Evolutionary conservation across 441 rosid genomes (phyloP).

Genomic region (Biscutella laevigata): DNA sequence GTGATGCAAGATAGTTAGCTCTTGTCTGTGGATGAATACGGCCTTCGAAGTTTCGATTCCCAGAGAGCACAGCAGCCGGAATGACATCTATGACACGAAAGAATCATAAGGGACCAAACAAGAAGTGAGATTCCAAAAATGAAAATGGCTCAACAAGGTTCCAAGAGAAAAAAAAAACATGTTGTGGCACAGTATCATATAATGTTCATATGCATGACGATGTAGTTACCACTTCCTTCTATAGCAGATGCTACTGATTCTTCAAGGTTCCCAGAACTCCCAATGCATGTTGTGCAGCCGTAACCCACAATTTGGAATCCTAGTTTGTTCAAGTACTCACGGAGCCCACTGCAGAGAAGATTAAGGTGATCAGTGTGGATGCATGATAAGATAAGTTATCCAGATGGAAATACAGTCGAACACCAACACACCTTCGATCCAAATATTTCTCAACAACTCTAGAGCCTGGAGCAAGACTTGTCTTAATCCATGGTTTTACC

Average conservation of each 20-base stretch:
- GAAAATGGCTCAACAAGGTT: neutral
- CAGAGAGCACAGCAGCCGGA: conserved; percentile 60
- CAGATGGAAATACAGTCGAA: neutral
- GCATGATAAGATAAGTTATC: neutral
- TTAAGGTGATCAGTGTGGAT: conserved; percentile 2
- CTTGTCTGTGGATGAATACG: conserved; percentile 59
- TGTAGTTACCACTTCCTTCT: conserved; percentile 35
- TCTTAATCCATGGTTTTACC: conserved; percentile 62
- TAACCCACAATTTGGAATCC: conserved; percentile 58
- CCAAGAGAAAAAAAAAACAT: neutral
- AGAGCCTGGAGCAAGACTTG: conserved; percentile 60
- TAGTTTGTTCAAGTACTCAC: conserved; percentile 35
- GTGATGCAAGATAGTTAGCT: conserved; percentile 69
- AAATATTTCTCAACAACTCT: conserved; percentile 47
- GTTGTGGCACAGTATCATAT: neutral
- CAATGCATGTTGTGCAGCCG: conserved; percentile 60
- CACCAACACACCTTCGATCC: conserved; percentile 33
- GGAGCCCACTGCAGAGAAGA: conserved; percentile 43
- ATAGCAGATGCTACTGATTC: conserved; percentile 41
- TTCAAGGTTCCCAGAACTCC: conserved; percentile 47
- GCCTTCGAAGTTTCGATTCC: conserved; percentile 61
- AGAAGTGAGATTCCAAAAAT: neutral
- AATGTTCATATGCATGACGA: neutral
- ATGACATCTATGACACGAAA: conserved; percentile 35
- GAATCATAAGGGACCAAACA: conserved; percentile 6